Conservation (phyloP, 2,329 filamentous ascomycete species). For the Botryotinia globosa region DNA sequence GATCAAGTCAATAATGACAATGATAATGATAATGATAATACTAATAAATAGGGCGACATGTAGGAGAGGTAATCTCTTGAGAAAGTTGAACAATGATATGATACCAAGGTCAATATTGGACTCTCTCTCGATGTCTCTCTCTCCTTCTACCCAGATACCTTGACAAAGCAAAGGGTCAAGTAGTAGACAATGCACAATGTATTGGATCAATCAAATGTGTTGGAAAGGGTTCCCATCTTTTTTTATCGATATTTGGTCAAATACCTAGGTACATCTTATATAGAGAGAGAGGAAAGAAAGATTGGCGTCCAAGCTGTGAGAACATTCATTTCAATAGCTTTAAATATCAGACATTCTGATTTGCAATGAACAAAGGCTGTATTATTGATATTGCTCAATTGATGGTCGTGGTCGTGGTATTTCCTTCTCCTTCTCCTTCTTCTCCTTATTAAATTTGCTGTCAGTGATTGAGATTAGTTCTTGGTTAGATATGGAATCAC, state of each 20-base stretch:
- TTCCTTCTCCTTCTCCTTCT: not conserved
- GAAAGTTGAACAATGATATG: not conserved
- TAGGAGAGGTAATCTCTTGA: not conserved
- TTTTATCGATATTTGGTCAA: not conserved
- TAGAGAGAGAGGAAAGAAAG: not conserved
- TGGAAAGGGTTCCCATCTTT: not conserved
- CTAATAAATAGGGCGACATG: not conserved
- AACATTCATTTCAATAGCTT: slow-evolving; percentile 1
- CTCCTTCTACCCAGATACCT: not conserved
- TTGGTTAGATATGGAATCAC: not conserved
- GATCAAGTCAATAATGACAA: not conserved
- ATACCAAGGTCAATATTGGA: not conserved
- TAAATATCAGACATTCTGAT: not conserved
- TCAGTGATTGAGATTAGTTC: not conserved
- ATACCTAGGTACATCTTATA: not conserved
- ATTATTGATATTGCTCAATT: not conserved
- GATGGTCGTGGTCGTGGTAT: not conserved
- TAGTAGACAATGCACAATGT: not conserved
- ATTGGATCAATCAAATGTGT: not conserved
- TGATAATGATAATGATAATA: not conserved
- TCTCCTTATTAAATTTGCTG: not conserved
- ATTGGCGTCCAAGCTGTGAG: slow-evolving; percentile 5
- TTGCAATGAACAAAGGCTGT: not conserved
- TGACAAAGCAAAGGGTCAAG: not conserved
- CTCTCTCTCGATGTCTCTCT: not conserved